phyloP scores from a whole-genome alignment of 2,329 filamentous ascomycete species.

The Elsinoe batatas region DNA sequence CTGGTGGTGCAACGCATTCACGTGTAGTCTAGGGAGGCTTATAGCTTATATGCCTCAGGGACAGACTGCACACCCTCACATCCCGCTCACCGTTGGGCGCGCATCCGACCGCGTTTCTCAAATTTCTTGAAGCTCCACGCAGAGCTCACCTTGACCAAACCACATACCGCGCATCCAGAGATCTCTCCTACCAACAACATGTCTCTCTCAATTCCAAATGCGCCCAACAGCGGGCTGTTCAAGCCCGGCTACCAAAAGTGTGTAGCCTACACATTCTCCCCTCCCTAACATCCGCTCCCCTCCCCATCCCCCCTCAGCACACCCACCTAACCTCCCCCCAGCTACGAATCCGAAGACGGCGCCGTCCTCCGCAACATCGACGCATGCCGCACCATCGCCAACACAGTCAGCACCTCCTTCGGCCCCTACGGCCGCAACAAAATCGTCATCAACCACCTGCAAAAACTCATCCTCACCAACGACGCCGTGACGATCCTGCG shows the following conservation, averaged over 20 bases:
- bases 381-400: conserved; percentile 89
- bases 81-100: conserved; percentile 3
- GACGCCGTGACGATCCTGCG: conserved; percentile 95
- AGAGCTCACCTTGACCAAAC: background rate
- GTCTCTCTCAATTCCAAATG: conserved; percentile 93
- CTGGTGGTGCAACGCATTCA: background rate
- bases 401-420: conserved; percentile 92
- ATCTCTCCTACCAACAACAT: conserved; percentile 47
- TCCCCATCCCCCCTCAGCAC: conserved; percentile 17
- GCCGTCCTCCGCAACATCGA: conserved; percentile 98
- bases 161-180: background rate
- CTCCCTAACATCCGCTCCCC: conserved; percentile 16
- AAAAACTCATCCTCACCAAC: conserved; percentile 98
- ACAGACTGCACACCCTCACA: background rate
- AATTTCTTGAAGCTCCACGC: conserved; percentile 8
- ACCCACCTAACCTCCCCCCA: conserved; percentile 35
- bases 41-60: too few species aligned
- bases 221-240: conserved; percentile 87
- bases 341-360: conserved; percentile 98
- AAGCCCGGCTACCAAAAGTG: conserved; percentile 96
- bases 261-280: conserved; percentile 27
- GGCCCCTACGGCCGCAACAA: conserved; percentile 98
- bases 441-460: conserved; percentile 98
- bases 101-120: conserved; percentile 4
- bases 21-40: too few species aligned